Conservation (phyloP, 108 stramenopile species). For the Skeletonema menzelii region DNA sequence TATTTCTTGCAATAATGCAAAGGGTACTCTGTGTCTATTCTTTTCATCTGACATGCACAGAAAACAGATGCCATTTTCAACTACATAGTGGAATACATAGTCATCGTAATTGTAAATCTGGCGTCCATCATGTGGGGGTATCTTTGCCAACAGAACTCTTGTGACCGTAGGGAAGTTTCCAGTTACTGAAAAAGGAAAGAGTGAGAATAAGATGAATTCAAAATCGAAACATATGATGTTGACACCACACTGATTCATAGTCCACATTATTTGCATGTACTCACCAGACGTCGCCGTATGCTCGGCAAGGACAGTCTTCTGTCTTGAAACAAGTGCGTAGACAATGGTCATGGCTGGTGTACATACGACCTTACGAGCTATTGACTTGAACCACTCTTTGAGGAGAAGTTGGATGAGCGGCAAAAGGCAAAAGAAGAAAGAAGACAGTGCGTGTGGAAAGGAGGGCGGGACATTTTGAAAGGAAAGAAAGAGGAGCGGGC, state of each 20-base stretch:
- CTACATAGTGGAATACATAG: constrained; percentile 90
- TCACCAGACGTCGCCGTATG: constrained; percentile 89
- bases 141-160: constrained; percentile 92
- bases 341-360: constrained; percentile 79
- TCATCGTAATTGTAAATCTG: constrained; percentile 83
- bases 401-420: no score
- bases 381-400: no score
- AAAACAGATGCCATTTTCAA: constrained; percentile 90
- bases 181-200: constrained; percentile 31
- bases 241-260: no score
- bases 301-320: constrained; percentile 96
- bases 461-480: no score
- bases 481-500: no score
- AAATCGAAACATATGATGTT: not conserved
- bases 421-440: no score
- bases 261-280: not conserved
- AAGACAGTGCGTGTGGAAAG: no score
- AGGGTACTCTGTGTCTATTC: constrained; percentile 91
- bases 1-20: constrained; percentile 94
- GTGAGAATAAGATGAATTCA: not conserved
- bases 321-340: constrained; percentile 95
- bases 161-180: constrained; percentile 99
- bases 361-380: no score
- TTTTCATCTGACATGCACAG: constrained; percentile 95
- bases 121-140: constrained; percentile 83